phyloP scores from a whole-genome alignment of 495 filamentous ascomycete species.

The Melanomma pulvis-pyrius region DNA sequence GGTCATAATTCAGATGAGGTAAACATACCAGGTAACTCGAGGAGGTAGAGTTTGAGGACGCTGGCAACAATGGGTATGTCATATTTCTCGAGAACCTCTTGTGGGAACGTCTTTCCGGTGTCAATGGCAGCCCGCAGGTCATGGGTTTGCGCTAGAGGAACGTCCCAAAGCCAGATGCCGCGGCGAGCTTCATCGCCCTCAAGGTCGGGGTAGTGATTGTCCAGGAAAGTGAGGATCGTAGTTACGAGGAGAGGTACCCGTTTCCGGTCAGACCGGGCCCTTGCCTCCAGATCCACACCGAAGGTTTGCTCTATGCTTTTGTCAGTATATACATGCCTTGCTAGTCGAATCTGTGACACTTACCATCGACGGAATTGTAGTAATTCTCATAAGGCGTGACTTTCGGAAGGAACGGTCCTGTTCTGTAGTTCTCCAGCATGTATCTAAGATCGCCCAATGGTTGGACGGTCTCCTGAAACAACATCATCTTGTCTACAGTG shows the following conservation, averaged over 20 bases:
- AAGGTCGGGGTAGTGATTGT: conserved; percentile 95
- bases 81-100: conserved; percentile 77
- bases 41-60: conserved; percentile 90
- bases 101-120: conserved; percentile 79
- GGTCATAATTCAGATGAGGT: neutral
- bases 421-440: conserved; percentile 96
- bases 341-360: neutral
- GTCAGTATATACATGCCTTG: conserved; percentile 33
- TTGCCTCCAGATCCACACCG: conserved; percentile 92
- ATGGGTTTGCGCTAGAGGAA: conserved; percentile 83
- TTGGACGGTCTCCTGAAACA: conserved; percentile 98
- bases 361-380: conserved; percentile 91
- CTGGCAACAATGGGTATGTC: conserved; percentile 93
- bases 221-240: conserved; percentile 87
- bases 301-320: conserved; percentile 81
- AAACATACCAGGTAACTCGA: conserved; percentile 86
- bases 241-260: conserved; percentile 93
- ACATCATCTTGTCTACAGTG: conserved; percentile 96
- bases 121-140: conserved; percentile 80
- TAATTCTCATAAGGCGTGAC: conserved; percentile 98
- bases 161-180: conserved; percentile 91
- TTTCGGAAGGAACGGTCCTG: conserved; percentile 84
- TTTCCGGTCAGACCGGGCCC: conserved; percentile 90
- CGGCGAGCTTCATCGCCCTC: conserved; percentile 94
- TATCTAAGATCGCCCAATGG: conserved; percentile 90